These are phyloP conservation scores for Fusarium foetens DNA, from an alignment of 2,329 filamentous ascomycete species.

Conservation along the genomic window DNA sequence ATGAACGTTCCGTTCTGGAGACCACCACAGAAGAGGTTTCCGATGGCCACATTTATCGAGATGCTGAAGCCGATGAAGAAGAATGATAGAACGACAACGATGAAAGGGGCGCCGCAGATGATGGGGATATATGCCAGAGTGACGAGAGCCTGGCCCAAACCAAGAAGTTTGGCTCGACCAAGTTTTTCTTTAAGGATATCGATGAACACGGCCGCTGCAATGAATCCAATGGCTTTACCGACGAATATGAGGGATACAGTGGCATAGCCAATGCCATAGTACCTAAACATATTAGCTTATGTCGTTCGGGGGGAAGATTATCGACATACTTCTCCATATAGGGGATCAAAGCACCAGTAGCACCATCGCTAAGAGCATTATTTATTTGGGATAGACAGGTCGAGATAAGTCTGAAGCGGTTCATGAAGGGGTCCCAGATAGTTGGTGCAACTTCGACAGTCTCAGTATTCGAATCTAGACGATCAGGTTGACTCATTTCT, in stretches of 20 bases:
- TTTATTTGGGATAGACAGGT: conserved; percentile 73
- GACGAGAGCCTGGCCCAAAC: conserved; percentile 67
- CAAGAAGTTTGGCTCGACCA: conserved; percentile 72
- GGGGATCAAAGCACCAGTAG: conserved; percentile 81
- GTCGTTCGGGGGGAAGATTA: rapidly evolving
- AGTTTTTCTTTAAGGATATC: conserved; percentile 70
- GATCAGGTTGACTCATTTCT: conserved; percentile 65
- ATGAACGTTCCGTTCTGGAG: conserved; percentile 64
- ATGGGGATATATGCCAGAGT: conserved; percentile 72
- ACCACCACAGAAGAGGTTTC: conserved; percentile 68
- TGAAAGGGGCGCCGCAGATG: conserved; percentile 75
- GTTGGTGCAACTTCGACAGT: conserved; percentile 63
- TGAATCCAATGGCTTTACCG: conserved; percentile 79
- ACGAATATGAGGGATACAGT: conserved; percentile 86
- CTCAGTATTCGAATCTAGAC: conserved; percentile 51
- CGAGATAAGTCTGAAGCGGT: conserved; percentile 73
- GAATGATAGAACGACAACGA: conserved; percentile 73
- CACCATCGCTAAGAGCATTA: conserved; percentile 79
- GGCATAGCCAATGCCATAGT: conserved; percentile 81
- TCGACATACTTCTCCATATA: conserved; percentile 73
- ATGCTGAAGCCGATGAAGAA: conserved; percentile 72
- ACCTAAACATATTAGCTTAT: conserved; percentile 46
- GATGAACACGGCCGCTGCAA: conserved; percentile 75
- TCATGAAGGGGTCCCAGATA: conserved; percentile 71
- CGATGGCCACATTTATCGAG: conserved; percentile 65